Conservation (phyloP, 345 rosid genomes). For the Theobroma cacao region DNA sequence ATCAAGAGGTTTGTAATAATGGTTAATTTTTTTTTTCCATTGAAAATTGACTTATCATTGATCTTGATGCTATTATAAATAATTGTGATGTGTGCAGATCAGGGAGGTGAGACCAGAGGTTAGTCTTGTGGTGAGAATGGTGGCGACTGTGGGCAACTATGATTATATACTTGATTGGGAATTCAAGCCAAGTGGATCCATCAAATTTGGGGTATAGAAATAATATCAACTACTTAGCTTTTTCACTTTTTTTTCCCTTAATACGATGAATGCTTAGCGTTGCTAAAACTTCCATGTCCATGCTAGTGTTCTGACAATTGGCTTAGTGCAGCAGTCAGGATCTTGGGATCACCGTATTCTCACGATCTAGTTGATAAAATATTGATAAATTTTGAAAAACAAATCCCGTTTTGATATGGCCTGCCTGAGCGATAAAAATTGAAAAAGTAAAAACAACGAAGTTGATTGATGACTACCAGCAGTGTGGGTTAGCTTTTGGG, state of each 20-base stretch:
- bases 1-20: background rate
- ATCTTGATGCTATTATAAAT: no score
- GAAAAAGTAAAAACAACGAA: no score
- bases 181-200: constrained; percentile 54
- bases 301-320: background rate
- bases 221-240: no score
- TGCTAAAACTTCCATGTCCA: background rate
- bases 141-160: constrained; percentile 41
- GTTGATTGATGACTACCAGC: no score
- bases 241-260: background rate
- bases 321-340: no score
- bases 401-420: no score
- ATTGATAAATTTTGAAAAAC: no score
- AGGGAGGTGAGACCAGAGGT: constrained; percentile 52
- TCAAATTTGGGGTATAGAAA: constrained; percentile 39
- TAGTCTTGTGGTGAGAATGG: constrained; percentile 56
- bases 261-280: background rate
- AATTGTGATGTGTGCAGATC: constrained; percentile 22
- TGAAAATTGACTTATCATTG: background rate
- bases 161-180: constrained; percentile 47
- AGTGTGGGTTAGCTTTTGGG: background rate
- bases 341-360: no score
- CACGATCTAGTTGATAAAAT: no score
- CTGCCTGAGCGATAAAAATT: no score
- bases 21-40: background rate